These are phyloP conservation scores for Anthoceros angustus DNA, from an alignment of 225 moss, liverwort and hornwort species.

Conservation along the genomic window DNA sequence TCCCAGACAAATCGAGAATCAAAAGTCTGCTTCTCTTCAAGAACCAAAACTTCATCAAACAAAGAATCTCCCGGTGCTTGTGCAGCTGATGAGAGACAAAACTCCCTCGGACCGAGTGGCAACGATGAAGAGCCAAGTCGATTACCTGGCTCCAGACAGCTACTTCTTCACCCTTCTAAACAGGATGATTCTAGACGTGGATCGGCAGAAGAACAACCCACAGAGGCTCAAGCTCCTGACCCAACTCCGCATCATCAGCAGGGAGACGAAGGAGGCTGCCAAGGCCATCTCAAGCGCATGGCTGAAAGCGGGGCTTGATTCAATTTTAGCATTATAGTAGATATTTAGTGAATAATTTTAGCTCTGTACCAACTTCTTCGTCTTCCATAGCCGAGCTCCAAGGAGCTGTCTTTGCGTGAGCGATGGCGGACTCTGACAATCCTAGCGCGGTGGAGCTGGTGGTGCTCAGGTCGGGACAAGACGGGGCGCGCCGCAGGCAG, in stretches of 20 bases:
- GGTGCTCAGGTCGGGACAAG: neutral
- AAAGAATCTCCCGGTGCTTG: neutral
- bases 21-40: too few relatives aligned
- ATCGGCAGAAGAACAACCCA: conserved; percentile 60
- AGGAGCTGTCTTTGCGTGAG: too few relatives aligned
- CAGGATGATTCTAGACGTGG: conserved; percentile 66
- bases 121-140: conserved; percentile 35
- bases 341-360: neutral
- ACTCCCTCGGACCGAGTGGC: conserved; percentile 41
- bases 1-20: neutral
- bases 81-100: conserved; percentile 62
- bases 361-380: neutral
- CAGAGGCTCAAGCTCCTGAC: conserved; percentile 58
- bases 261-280: conserved; percentile 59
- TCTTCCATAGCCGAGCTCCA: neutral
- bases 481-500: neutral
- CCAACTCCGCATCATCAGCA: conserved; percentile 53
- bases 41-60: neutral
- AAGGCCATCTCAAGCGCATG: conserved; percentile 40
- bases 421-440: too few relatives aligned
- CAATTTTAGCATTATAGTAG: neutral
- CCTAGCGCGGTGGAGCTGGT: neutral
- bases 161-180: conserved; percentile 77
- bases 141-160: conserved; percentile 33
- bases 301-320: neutral